Base-by-base conservation (phyloP, 225 moss, liverwort and hornwort species). In the Lunularia cruciata region DNA sequence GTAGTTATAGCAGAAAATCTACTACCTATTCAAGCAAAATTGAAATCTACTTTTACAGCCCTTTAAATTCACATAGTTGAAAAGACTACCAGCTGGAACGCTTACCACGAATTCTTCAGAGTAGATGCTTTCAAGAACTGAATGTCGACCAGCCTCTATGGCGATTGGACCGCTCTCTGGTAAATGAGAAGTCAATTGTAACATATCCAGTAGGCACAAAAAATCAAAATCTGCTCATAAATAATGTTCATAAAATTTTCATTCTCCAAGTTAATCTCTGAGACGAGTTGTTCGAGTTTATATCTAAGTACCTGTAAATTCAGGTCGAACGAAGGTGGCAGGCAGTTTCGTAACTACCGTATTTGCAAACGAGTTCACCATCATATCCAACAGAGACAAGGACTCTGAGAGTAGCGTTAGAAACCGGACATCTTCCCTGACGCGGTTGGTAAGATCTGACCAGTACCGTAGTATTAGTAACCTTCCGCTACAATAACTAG, bases 71-170 rank as follows among this genome's bases (percentile, higher is more conserved):
- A 39, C 26, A 16, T 51, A 10, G 27, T 18, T 65, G 30, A 14
- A 22, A 55, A 68, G 23, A 14, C 32, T 31, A 49, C 9, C 3
- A 59, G 58, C 58, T 40, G 68, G 25, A 33, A 37, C n/a, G n/a
- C n/a, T n/a, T 85, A 95, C 94, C 86, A 98, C 89, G 72, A 89
- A 92, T 57, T 90, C 89, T 48, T 83, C 85, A 73, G 76, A 71
- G 63, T 76, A 40, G 13, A 85, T 83, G 74, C 73, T 73, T 72
- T 98, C 93, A 37, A 98, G 76, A 48, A 93, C 83, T 73, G 96
- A 90, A 70, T 98, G 96, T 78, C 96, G 84, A 48, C 96, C 96
- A 71, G 83, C 86, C 76, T 98, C 93, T 67, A 98, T 91, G 40
- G 91, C 96, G 42, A 98, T 73, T 23, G 93, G 96, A 28, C 96